These are phyloP conservation scores for Durio zibethinus DNA, from an alignment of 345 rosid genomes.

Conservation along the genomic window DNA sequence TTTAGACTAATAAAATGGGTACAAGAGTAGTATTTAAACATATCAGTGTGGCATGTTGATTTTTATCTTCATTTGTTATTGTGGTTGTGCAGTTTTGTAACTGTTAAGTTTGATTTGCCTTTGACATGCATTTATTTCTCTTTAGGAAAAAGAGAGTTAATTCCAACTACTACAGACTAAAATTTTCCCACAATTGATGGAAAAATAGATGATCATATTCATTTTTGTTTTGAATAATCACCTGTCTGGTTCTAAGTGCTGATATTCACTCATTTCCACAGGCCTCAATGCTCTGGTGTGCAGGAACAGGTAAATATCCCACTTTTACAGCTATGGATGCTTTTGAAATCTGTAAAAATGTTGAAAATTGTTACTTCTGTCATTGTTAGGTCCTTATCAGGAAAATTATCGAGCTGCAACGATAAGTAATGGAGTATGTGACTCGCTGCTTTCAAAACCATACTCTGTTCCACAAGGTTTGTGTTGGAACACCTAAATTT, in stretches of 20 bases:
- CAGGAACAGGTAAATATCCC: constrained; percentile 73
- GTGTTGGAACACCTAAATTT: not conserved
- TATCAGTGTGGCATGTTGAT: not conserved
- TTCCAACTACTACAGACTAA: not conserved
- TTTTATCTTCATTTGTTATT: not conserved
- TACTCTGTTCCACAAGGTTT: constrained; percentile 64
- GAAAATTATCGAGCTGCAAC: constrained; percentile 64
- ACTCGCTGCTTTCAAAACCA: constrained; percentile 59
- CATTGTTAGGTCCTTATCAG: constrained; percentile 53
- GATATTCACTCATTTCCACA: constrained; percentile 25
- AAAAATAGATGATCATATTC: not conserved
- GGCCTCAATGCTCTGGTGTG: constrained; percentile 56
- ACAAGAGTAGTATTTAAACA: not conserved
- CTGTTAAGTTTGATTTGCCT: not conserved
- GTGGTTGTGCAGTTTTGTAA: not conserved
- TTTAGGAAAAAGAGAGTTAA: too few species aligned
- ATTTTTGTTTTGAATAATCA: not conserved
- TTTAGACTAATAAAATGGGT: not conserved
- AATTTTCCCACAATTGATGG: not conserved
- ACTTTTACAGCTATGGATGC: not conserved
- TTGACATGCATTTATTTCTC: not conserved
- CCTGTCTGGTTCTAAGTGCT: constrained; percentile 9
- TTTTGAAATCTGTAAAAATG: not conserved
- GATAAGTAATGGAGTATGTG: constrained; percentile 63
- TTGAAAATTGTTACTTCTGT: constrained; percentile 2